Evolutionary conservation across 441 rosid genomes (phyloP).

Genomic region (Bruguiera hainesii): DNA sequence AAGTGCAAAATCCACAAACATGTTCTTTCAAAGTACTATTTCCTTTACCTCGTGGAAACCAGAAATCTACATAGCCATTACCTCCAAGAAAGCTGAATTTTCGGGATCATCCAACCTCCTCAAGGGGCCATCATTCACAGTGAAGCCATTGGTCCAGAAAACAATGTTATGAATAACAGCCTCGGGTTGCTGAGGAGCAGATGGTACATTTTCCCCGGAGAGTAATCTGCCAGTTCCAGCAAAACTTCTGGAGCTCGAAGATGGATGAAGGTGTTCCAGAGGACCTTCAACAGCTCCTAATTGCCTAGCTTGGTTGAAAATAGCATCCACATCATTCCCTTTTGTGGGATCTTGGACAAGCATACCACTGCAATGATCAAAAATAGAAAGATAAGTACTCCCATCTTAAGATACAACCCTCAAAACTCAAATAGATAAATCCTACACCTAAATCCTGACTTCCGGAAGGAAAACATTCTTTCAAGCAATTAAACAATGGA

Average conservation of each 20-base stretch:
- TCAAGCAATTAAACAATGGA: too few relatives aligned
- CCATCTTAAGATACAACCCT: not conserved
- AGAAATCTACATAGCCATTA: constrained; percentile 20
- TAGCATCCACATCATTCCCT: constrained; percentile 81
- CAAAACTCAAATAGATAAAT: not conserved
- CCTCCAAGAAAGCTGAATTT: constrained; percentile 94
- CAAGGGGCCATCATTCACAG: constrained; percentile 87
- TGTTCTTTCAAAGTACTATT: too few relatives aligned
- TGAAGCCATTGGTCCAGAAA: constrained; percentile 95
- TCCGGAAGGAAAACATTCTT: too few relatives aligned
- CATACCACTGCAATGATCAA: constrained; percentile 63
- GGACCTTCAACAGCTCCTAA: constrained; percentile 94
- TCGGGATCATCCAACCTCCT: constrained; percentile 93
- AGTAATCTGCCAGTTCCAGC: constrained; percentile 87
- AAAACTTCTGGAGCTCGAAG: constrained; percentile 80
- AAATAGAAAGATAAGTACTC: constrained; percentile 6
- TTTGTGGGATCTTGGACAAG: constrained; percentile 91
- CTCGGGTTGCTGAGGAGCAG: constrained; percentile 88
- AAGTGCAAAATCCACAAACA: not conserved
- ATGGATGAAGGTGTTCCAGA: constrained; percentile 49
- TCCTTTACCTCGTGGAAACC: constrained; percentile 4
- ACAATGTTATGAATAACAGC: constrained; percentile 75
- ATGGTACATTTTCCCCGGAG: constrained; percentile 66
- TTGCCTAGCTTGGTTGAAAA: constrained; percentile 85
- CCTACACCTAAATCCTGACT: too few relatives aligned